phyloP scores from a whole-genome alignment of 345 rosid genomes.

The Heritiera littoralis region DNA sequence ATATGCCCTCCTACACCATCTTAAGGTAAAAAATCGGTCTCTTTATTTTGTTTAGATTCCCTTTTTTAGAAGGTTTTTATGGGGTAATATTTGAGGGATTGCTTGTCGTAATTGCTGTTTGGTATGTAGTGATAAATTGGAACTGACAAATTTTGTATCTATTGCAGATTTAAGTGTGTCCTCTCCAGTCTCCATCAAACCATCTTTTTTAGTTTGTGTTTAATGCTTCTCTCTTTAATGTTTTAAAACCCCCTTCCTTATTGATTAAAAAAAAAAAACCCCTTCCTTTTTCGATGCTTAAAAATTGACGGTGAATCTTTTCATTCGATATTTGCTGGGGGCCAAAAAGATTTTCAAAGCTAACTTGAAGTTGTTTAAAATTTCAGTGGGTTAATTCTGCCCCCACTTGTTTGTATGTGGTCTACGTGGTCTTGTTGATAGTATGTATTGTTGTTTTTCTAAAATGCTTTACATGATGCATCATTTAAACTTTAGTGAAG shows the following conservation, averaged over 20 bases:
- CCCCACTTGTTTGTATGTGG: conserved; percentile 1
- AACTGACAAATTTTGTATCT: conserved; percentile 8
- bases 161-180: conserved; percentile 12
- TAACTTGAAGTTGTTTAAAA: background rate
- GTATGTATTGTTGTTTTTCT: background rate
- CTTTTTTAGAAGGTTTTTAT: background rate
- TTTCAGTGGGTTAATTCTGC: background rate
- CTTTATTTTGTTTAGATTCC: background rate
- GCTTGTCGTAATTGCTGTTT: background rate
- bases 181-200: conserved; percentile 11
- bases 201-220: background rate
- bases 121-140: background rate
- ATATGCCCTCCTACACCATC: conserved; percentile 41
- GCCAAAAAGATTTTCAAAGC: background rate
- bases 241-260: background rate
- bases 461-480: background rate
- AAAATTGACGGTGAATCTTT: background rate
- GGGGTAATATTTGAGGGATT: background rate
- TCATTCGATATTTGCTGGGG: background rate
- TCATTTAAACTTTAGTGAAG: background rate
- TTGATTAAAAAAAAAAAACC: background rate
- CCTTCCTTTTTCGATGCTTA: background rate
- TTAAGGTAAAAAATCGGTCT: conserved; percentile 31
- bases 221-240: background rate
- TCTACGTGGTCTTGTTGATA: background rate